Conservation (phyloP, 1,139 yeast genomes). For the Candida freyschussii region DNA sequence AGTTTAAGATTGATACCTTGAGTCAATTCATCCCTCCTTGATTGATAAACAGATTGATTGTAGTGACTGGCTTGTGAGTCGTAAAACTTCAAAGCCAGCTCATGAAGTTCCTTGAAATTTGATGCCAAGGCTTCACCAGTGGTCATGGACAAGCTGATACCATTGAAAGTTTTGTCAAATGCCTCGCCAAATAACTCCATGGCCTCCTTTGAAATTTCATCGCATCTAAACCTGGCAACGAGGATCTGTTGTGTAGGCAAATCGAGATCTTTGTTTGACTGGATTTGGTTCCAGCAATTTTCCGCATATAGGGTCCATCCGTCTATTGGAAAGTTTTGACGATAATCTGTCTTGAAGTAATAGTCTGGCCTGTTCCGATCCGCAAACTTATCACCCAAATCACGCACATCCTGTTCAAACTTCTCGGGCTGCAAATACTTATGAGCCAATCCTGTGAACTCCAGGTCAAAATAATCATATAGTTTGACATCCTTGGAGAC, state of each 20-base stretch:
- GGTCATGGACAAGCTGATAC: constrained; percentile 16
- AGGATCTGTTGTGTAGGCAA: constrained; percentile 93
- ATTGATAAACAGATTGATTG: constrained; percentile 56
- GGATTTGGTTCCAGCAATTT: constrained; percentile 93
- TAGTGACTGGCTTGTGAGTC: constrained; percentile 74
- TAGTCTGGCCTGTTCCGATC: constrained; percentile 30
- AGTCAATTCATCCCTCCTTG: constrained; percentile 48
- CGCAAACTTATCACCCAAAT: constrained; percentile 52
- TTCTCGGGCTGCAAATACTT: constrained; percentile 75
- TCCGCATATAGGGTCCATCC: constrained; percentile 95
- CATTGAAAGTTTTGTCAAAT: constrained; percentile 20
- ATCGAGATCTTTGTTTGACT: constrained; percentile 86
- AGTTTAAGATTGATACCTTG: constrained; percentile 43
- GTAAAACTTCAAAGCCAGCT: constrained; percentile 46
- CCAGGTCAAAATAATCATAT: constrained; percentile 77
- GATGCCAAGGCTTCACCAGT: constrained; percentile 40
- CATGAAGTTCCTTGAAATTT: constrained; percentile 38
- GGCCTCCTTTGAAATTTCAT: constrained; percentile 57
- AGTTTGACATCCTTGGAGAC: constrained; percentile 45
- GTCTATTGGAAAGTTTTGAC: constrained; percentile 84
- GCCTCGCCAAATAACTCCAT: constrained; percentile 22
- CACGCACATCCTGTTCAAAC: constrained; percentile 58
- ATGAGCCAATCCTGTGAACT: constrained; percentile 80
- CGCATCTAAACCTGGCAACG: constrained; percentile 93
- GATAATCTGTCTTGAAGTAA: constrained; percentile 67